Percentiles rank a stretch among this genome's conserved stretches.
These are phyloP conservation scores for Gryganskiella cystojenkinii DNA, from an alignment of 192 early-diverging fungal species.

Conservation along the genomic window DNA sequence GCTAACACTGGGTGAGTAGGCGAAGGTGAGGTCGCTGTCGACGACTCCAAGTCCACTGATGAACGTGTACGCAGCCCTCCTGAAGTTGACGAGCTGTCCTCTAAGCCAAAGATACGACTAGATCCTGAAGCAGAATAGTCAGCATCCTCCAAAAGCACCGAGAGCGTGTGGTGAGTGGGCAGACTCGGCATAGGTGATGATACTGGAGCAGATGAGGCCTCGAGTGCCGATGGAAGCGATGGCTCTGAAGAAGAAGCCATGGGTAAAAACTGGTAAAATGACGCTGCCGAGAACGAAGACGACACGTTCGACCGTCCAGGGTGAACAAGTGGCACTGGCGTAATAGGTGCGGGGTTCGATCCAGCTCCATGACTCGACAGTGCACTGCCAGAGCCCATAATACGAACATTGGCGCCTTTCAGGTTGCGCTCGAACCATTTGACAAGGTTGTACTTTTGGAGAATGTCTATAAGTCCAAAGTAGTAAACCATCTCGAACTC, in stretches of 20 bases:
- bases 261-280: constrained; percentile 41
- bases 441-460: constrained; percentile 43
- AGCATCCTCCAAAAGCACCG: constrained; percentile 28
- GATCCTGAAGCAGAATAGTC: neutral
- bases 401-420: constrained; percentile 40
- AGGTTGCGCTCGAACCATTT: constrained; percentile 44
- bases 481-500: constrained; percentile 42
- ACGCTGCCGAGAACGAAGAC: constrained; percentile 19
- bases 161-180: constrained; percentile 17
- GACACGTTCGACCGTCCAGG: constrained; percentile 21
- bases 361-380: neutral
- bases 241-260: constrained; percentile 31
- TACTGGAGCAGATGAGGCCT: neutral
- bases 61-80: neutral
- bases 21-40: no score
- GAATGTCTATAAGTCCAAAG: constrained; percentile 48
- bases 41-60: no score
- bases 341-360: neutral
- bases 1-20: no score
- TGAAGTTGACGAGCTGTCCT: neutral
- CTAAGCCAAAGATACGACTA: neutral
- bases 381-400: constrained; percentile 20
- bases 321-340: constrained; percentile 1
- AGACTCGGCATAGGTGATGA: neutral
- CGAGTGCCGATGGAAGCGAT: constrained; percentile 14